A percentile compares a stretch with the other conserved stretches of the same genome.
Evolutionary conservation across 1,284 basidiomycete species (phyloP).

Genomic region (Sanguinoderma infundibulare): DNA sequence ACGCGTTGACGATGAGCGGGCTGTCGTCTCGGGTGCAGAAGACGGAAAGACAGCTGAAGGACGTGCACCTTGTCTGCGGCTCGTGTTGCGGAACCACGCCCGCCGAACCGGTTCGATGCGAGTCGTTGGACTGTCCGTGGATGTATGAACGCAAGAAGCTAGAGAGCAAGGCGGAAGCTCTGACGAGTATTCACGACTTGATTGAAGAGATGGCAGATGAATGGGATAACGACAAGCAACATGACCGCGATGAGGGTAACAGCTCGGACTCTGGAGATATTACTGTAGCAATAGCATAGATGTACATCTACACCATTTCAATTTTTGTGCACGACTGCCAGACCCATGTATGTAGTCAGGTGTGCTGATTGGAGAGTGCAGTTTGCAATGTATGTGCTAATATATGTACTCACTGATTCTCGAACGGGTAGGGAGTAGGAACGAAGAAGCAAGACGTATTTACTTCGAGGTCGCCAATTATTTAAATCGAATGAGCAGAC

Average conservation of each 20-base stretch:
- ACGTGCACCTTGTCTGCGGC: constrained; percentile 72
- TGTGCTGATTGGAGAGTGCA: too few relatives aligned
- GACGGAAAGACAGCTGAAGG: constrained; percentile 59
- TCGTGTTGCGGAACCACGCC: constrained; percentile 65
- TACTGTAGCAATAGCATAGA: constrained; percentile 8
- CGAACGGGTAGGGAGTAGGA: too few relatives aligned
- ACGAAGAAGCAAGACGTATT: too few relatives aligned
- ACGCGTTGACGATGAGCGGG: constrained; percentile 61
- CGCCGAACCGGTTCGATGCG: constrained; percentile 71
- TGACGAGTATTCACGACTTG: constrained; percentile 41
- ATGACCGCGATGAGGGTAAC: background rate
- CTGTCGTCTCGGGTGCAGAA: constrained; percentile 61
- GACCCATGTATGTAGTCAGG: too few relatives aligned
- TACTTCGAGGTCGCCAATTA: too few relatives aligned
- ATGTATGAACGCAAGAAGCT: constrained; percentile 75
- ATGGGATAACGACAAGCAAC: constrained; percentile 15
- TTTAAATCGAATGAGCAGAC: too few relatives aligned
- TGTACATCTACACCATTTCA: background rate
- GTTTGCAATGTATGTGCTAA: too few relatives aligned
- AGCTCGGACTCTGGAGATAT: background rate
- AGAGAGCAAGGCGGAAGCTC: constrained; percentile 57
- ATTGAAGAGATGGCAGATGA: constrained; percentile 34
- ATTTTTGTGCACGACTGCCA: background rate
- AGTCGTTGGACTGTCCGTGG: constrained; percentile 86
- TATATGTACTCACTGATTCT: too few relatives aligned